Percentiles rank a stretch among this genome's conserved stretches.
Conservation (phyloP, 1,139 yeast genomes). For the Candida pseudocylindracea region DNA sequence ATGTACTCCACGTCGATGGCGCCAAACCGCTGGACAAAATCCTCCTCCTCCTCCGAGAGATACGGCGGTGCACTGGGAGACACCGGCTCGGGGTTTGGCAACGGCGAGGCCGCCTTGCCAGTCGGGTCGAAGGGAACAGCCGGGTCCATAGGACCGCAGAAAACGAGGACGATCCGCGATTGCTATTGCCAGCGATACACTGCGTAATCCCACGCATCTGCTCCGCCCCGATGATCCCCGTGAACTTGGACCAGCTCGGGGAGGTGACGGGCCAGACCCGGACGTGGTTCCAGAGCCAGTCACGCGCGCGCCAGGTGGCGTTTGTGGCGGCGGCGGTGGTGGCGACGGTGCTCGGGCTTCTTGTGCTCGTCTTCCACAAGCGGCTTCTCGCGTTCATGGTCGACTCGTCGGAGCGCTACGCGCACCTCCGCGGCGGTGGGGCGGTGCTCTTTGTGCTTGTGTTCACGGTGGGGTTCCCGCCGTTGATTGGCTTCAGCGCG, state of each 20-base stretch:
- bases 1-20: conserved; percentile 25
- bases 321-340: conserved; percentile 3
- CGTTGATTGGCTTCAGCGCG: conserved; percentile 63
- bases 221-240: too few relatives aligned
- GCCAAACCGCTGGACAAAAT: conserved; percentile 26
- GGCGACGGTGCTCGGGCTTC: conserved; percentile 8
- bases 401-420: conserved; percentile 21
- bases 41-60: conserved; percentile 19
- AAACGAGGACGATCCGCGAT: too few relatives aligned
- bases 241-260: neutral
- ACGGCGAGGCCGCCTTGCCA: too few relatives aligned
- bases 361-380: conserved; percentile 18
- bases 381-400: conserved; percentile 20
- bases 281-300: conserved; percentile 1
- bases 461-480: conserved; percentile 50
- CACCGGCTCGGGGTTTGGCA: too few relatives aligned
- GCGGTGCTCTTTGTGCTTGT: conserved; percentile 24
- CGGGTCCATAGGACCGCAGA: too few relatives aligned
- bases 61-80: too few relatives aligned
- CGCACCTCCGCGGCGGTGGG: conserved; percentile 23
- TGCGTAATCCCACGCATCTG: too few relatives aligned
- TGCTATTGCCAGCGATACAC: too few relatives aligned
- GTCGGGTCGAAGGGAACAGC: too few relatives aligned
- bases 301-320: neutral
- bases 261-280: neutral